Evolutionary conservation across 1,284 basidiomycete genomes (phyloP).

Genomic region (Albatrellus sp.): DNA sequence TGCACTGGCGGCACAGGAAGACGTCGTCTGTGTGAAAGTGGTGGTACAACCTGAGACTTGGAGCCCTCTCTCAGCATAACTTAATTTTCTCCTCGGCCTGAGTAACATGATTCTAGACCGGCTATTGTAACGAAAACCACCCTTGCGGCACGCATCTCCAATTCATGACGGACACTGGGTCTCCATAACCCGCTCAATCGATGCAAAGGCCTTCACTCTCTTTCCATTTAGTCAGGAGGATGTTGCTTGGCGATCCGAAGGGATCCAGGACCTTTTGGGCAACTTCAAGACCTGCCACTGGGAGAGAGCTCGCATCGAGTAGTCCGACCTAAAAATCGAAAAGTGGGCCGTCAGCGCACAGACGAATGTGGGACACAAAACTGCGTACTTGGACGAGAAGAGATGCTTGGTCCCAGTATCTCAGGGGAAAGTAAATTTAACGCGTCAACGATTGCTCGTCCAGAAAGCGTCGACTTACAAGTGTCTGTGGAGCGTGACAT

Average conservation of each 20-base stretch:
- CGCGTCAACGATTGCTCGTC: background rate
- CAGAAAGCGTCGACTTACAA: conserved; percentile 14
- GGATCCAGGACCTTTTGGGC: conserved; percentile 30
- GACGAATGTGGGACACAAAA: background rate
- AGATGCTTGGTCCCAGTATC: conserved; percentile 38
- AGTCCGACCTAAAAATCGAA: conserved; percentile 21
- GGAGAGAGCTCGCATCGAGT: conserved; percentile 20
- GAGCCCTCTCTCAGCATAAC: too few relatives aligned
- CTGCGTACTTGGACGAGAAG: conserved; percentile 25
- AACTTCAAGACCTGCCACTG: conserved; percentile 27
- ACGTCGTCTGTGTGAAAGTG: too few relatives aligned
- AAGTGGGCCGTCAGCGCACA: background rate
- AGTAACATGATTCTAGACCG: too few relatives aligned
- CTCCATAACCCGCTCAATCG: background rate
- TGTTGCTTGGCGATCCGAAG: conserved; percentile 28
- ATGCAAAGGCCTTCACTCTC: conserved; percentile 23
- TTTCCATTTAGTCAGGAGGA: conserved; percentile 25
- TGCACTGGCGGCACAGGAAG: too few relatives aligned
- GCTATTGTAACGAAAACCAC: too few relatives aligned
- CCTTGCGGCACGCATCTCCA: too few relatives aligned
- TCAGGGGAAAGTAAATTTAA: conserved; percentile 9
- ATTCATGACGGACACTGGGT: background rate
- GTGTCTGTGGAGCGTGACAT: conserved; percentile 13
- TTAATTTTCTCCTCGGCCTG: too few relatives aligned
- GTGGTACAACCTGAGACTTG: too few relatives aligned